Base-by-base conservation (phyloP, 2,329 filamentous ascomycete genomes). In the Zasmidium citrigriseum region DNA sequence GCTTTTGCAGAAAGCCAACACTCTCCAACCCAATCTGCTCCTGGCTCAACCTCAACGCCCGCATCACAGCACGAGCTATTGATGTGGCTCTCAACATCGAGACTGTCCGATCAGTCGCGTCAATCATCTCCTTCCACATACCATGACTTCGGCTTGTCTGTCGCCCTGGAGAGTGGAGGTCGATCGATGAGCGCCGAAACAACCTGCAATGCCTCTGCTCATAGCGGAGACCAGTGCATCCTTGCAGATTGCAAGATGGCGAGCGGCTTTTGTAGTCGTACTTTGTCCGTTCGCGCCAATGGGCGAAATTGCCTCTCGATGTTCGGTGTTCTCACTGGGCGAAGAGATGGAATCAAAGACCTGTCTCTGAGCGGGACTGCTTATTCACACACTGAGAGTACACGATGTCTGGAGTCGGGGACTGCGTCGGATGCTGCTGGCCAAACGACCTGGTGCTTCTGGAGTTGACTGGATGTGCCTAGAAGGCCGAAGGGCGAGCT, bases 201-300 rank as follows among this genome's bases (percentile, higher is more conserved):
- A 62, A 65, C 58, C 72, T 67, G 66, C 67, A 65, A 64, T 65
- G 59, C 60, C 63, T 64, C 61, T 64, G 57, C 58, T 54, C 46
- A 41, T 55, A 46, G n/a, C 38, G 55, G 57, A 52, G 29, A 27
- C 47, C 27, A 38, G 47, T 58, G 52, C 57, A 50, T 59, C 61
- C 65, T 55, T 59, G 54, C 67, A 63, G 60, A 64, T 34, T 51
- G 66, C 66, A 73, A 73, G 76, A 78, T 78, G 70, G 74, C 76
- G 82, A 84, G 85, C 90, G 91, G 86, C 86, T 96, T 97, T 97
- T 96, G 83, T 82, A 83, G 91, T 96, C 88, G 91, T 93, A 77
- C 86, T 96, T 97, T 96, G 90, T 89, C 84, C 90, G 90, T 87
- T 82, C 60, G 66, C 59, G 58, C 14, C 46, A 44, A 52, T 53